phyloP scores from a whole-genome alignment of 2,329 filamentous ascomycete species.

The Nectriaceae sp. region DNA sequence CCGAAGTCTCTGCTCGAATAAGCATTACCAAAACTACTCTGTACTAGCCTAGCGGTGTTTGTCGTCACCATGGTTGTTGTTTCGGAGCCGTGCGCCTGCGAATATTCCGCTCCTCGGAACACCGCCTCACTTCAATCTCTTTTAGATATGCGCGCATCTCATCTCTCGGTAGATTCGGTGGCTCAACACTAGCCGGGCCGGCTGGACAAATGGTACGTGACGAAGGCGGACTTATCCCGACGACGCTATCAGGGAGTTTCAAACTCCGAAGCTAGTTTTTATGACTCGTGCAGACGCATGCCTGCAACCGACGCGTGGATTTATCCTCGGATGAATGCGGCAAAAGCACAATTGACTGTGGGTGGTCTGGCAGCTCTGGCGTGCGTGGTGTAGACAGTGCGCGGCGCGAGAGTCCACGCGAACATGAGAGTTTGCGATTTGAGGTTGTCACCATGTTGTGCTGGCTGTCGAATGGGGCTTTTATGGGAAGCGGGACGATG shows the following conservation, averaged over 20 bases:
- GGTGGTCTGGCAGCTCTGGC: not conserved
- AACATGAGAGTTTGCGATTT: not conserved
- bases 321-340: constrained; percentile 11
- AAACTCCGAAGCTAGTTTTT: constrained; percentile 24
- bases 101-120: constrained; percentile 15
- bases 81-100: constrained; percentile 18
- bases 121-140: no score
- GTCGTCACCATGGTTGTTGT: constrained; percentile 19
- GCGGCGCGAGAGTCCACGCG: constrained; percentile 12
- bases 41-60: constrained; percentile 20
- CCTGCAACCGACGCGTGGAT: constrained; percentile 15
- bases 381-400: no score
- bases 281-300: constrained; percentile 27
- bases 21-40: constrained; percentile 13
- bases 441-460: constrained; percentile 14
- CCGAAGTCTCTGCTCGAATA: constrained; percentile 11
- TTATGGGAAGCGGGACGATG: constrained; percentile 25
- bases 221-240: constrained; percentile 12
- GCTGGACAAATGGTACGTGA: constrained; percentile 15
- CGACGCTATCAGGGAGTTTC: constrained; percentile 20
- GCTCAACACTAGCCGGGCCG: constrained; percentile 19
- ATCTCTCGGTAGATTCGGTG: constrained; percentile 20
- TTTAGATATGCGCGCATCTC: constrained; percentile 2
- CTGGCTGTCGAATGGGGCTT: constrained; percentile 23
- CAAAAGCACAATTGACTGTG: not conserved